phyloP scores from a whole-genome alignment of 371 early-diverging fungal species.

The Dipsacomyces acuminosporus region DNA sequence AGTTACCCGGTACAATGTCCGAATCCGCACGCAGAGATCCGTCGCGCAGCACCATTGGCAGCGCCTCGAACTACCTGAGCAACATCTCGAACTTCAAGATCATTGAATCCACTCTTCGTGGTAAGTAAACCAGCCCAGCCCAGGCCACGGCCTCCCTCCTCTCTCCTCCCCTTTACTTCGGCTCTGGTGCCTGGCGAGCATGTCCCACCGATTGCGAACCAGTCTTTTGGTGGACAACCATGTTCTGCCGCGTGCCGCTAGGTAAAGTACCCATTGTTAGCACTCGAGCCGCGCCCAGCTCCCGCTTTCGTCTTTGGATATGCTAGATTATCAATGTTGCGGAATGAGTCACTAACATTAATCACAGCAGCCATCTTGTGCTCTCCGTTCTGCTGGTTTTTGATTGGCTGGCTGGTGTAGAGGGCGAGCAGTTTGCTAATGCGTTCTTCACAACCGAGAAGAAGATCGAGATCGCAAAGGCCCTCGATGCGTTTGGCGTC shows the following conservation, averaged over 20 bases:
- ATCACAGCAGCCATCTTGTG: too few relatives aligned
- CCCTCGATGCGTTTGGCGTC: constrained; percentile 92
- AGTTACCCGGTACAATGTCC: constrained; percentile 33
- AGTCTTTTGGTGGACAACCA: too few relatives aligned
- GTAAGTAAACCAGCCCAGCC: constrained; percentile 49
- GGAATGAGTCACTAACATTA: too few relatives aligned
- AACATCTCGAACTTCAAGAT: constrained; percentile 88
- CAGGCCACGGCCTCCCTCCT: neutral
- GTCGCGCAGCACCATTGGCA: constrained; percentile 39
- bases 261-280: too few relatives aligned
- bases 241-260: too few relatives aligned
- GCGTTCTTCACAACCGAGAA: constrained; percentile 94
- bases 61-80: constrained; percentile 67
- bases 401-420: constrained; percentile 10
- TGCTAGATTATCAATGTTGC: too few relatives aligned
- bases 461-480: constrained; percentile 95
- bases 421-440: constrained; percentile 98
- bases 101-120: constrained; percentile 92
- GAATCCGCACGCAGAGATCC: constrained; percentile 25
- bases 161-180: neutral
- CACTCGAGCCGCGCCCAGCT: too few relatives aligned
- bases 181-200: neutral
- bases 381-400: too few relatives aligned
- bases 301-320: too few relatives aligned
- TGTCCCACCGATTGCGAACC: too few relatives aligned